Evolutionary conservation across 306 rosid species (phyloP).

Genomic region (Castanea crenata): DNA sequence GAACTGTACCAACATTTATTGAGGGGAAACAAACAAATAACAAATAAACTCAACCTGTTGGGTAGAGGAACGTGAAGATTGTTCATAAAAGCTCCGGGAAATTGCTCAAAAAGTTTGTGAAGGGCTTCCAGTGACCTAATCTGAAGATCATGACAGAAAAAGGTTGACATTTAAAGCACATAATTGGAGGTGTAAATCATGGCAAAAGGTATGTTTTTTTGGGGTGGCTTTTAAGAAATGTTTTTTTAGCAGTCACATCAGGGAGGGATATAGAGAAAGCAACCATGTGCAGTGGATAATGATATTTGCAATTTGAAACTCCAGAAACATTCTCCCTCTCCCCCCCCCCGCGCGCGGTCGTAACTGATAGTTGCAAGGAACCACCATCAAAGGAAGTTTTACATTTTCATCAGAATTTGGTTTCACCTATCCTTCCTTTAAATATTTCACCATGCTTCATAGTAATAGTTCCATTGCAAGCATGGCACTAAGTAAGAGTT

Average conservation of each 20-base stretch:
- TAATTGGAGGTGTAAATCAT: constrained; percentile 6
- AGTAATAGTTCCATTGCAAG: neutral
- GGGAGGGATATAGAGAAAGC: neutral
- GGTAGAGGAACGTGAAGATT: constrained; percentile 59
- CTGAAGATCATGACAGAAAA: constrained; percentile 43
- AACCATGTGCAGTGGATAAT: neutral
- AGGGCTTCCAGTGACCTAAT: constrained; percentile 91
- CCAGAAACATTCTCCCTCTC: neutral
- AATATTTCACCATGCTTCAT: neutral
- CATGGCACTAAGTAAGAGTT: neutral
- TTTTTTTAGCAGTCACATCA: too few species aligned
- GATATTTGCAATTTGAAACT: neutral
- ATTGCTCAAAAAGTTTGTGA: constrained; percentile 79
- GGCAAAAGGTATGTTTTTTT: neutral
- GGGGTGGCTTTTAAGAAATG: too few species aligned
- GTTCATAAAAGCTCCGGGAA: constrained; percentile 86
- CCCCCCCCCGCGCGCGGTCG: too few species aligned
- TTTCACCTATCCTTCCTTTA: neutral
- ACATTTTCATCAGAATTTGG: neutral
- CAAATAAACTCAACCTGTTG: constrained; percentile 46
- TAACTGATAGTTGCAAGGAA: too few species aligned
- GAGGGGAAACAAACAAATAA: neutral
- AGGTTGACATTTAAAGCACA: neutral
- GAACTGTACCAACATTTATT: constrained; percentile 1
- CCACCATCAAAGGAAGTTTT: neutral